Evolutionary conservation across 2,329 filamentous ascomycete genomes (phyloP).

Genomic region (Hirsutella minnesotensis): DNA sequence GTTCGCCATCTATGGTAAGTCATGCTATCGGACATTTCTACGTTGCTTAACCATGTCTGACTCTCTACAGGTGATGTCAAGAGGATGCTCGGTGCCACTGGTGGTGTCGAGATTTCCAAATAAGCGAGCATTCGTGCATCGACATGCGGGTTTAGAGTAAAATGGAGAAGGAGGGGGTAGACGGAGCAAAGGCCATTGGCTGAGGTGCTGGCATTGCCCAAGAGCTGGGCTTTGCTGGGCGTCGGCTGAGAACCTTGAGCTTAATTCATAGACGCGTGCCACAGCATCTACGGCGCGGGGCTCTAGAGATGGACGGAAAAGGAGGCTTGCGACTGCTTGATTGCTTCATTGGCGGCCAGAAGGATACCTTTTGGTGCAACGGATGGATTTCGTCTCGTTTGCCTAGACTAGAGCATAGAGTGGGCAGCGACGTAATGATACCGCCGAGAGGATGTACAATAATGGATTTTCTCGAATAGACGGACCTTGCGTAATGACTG

Average conservation of each 20-base stretch:
- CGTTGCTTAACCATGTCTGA: neutral
- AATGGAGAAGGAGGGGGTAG: neutral
- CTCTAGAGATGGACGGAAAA: neutral
- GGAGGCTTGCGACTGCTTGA: neutral
- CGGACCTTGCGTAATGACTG: neutral
- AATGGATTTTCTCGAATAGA: constrained; percentile 13
- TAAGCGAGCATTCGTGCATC: constrained; percentile 4
- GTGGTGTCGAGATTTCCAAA: constrained; percentile 13
- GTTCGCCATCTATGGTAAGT: constrained; percentile 68
- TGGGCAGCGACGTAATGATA: constrained; percentile 8
- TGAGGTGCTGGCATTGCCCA: constrained; percentile 4
- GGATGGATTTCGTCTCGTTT: constrained; percentile 5
- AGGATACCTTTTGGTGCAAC: neutral
- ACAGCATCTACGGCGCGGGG: constrained; percentile 1
- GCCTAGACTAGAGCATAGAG: constrained; percentile 12
- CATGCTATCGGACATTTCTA: neutral
- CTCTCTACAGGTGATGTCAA: constrained; percentile 41
- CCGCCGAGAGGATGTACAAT: constrained; percentile 16
- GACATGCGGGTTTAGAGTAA: neutral
- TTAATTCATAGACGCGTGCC: constrained; percentile 1
- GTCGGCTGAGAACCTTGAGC: neutral
- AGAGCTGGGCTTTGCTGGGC: constrained; percentile 7
- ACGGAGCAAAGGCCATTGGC: neutral
- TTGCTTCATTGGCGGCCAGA: neutral
- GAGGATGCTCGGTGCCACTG: constrained; percentile 36